Evolutionary conservation across 257 asterid genomes (phyloP).

Genomic region (Penstemon barbatus): DNA sequence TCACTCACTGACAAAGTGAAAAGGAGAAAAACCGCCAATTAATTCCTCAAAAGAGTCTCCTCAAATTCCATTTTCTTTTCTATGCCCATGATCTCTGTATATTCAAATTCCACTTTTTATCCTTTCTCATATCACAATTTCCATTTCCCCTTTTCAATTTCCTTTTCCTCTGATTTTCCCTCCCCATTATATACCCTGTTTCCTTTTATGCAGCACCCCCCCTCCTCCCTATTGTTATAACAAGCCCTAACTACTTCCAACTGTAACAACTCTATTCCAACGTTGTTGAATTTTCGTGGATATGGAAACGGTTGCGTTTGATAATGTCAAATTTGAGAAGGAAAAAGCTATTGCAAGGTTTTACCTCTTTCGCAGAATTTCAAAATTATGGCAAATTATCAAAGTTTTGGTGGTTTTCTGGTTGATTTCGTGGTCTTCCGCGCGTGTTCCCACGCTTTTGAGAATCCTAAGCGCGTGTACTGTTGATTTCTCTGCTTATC

Average conservation of each 20-base stretch:
- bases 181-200: constrained; percentile 16
- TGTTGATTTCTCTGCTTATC: constrained; percentile 27
- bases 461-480: constrained; percentile 26
- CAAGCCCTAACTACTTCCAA: neutral
- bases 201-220: constrained; percentile 32
- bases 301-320: constrained; percentile 35
- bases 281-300: neutral
- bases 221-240: constrained; percentile 26
- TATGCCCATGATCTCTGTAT: constrained; percentile 35
- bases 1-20: neutral
- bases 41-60: neutral
- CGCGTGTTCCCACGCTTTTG: constrained; percentile 46
- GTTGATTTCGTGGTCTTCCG: constrained; percentile 68
- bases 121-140: constrained; percentile 15
- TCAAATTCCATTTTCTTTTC: constrained; percentile 19
- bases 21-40: constrained; percentile 18
- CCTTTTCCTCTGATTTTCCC: constrained; percentile 11
- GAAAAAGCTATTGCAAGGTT: constrained; percentile 47
- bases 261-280: neutral
- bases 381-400: constrained; percentile 42
- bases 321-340: constrained; percentile 37
- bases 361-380: constrained; percentile 45
- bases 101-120: constrained; percentile 4
- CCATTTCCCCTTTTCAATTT: constrained; percentile 14
- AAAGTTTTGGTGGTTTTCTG: constrained; percentile 47